Base-by-base conservation (phyloP, 2,329 filamentous ascomycete species). In the Podosphaera fusca region DNA sequence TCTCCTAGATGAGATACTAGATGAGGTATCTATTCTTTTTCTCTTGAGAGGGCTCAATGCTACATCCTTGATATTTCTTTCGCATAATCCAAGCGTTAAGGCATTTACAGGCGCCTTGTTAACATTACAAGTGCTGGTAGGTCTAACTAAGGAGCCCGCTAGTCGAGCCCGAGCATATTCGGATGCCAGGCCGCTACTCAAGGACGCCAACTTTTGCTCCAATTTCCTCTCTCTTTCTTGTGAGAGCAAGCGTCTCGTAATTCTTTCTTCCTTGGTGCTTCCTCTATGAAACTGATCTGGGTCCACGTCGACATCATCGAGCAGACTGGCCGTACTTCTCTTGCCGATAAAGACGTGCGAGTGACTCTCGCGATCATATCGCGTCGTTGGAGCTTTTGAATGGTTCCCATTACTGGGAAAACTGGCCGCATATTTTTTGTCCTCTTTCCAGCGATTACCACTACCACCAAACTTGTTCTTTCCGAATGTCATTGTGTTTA, bases 211-310 rank as follows among this genome's bases (percentile, higher is more conserved):
- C 62, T 79, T 79, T 66, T 78, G 80, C 61, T 81, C 83, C 54
- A 92, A 75, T 31, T 86, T 81, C 29, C 80, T 74, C 67, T 90
- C 86, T 64, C 78, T 82, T 67, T 89, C 84, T 63, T 80, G 77
- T 12, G 77, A 77, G 4, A 79, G 77, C 4, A 88, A 71, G 2
- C 76, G 76, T 58, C 80, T 75, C 60, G 80, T 81, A 61, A 85
- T 69, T 21, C 78, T 76, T 60, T 88, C 85, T 55, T 80, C 78
- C 59, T 77, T 75, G 63, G 80, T 80, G 35, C 74, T 76, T 36
- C 78, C 75, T 57, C 69, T 67, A 49, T 71, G 70, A 30, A 73
- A 69, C n/a, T 64, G 63, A 59, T 81, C 76, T 0, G 75, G 72
- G 12, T 77, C 73, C 21, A 75, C 75, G 58, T 83, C 79, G 29